Evolutionary conservation across 2,329 filamentous ascomycete genomes (phyloP).

Genomic region (Neonectria punicea): DNA sequence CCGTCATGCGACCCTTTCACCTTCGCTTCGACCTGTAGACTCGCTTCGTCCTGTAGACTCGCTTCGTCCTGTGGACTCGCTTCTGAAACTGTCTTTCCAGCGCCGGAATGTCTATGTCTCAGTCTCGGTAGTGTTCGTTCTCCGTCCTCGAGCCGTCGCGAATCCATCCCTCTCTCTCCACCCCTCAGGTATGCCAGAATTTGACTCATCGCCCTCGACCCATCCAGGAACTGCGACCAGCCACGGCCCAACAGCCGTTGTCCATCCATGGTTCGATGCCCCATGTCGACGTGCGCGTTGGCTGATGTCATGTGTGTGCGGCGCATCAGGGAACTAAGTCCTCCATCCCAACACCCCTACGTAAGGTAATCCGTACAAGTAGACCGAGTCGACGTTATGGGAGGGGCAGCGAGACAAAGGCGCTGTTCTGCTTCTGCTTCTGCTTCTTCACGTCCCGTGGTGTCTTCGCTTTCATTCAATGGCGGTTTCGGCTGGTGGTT

Average conservation of each 20-base stretch:
- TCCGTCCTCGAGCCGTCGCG: neutral
- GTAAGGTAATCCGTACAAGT: neutral
- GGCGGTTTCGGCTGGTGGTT: neutral
- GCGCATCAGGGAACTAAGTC: constrained; percentile 14
- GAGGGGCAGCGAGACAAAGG: neutral
- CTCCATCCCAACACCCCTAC: neutral
- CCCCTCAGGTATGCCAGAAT: neutral
- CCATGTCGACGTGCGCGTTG: constrained; percentile 24
- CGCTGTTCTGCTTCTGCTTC: neutral
- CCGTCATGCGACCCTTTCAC: neutral
- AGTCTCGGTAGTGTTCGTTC: neutral
- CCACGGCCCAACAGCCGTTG: constrained; percentile 6
- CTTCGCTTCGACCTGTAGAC: neutral
- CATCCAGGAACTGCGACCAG: neutral
- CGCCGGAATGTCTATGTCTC: neutral
- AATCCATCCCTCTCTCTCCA: neutral
- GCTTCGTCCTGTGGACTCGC: neutral
- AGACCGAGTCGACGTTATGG: neutral
- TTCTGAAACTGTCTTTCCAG: neutral
- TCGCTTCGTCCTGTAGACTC: neutral
- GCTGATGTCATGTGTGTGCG: constrained; percentile 36
- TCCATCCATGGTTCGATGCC: constrained; percentile 1
- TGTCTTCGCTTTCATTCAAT: neutral
- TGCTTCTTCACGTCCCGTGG: neutral
- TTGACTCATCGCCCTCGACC: neutral